Evolutionary conservation across 345 rosid genomes (phyloP).

Genomic region (Citrus hindsii): DNA sequence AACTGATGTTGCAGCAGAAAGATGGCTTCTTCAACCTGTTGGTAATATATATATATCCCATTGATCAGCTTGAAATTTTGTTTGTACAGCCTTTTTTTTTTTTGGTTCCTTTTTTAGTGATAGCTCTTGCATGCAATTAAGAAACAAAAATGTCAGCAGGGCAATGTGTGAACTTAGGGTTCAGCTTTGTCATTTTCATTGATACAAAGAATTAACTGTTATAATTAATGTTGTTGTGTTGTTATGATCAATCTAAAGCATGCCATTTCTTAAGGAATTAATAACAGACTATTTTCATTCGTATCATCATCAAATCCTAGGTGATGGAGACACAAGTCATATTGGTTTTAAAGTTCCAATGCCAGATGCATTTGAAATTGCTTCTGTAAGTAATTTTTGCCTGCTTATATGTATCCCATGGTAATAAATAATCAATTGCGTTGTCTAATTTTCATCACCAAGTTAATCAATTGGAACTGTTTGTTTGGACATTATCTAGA

Average conservation of each 20-base stretch:
- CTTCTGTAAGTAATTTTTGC: slow-evolving; percentile 43
- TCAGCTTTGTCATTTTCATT: not conserved
- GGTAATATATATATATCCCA: slow-evolving; percentile 26
- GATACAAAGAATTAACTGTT: not conserved
- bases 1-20: slow-evolving; percentile 33
- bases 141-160: not conserved
- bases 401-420: not conserved
- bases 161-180: not conserved
- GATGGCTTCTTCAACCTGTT: slow-evolving; percentile 89
- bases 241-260: not conserved
- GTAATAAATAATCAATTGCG: no score
- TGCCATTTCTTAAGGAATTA: no score
- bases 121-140: not conserved
- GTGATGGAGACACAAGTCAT: slow-evolving; percentile 87
- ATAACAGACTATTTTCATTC: not conserved
- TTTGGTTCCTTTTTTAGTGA: no score
- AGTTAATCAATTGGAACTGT: not conserved
- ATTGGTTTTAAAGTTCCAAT: slow-evolving; percentile 66
- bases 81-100: no score
- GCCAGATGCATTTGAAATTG: slow-evolving; percentile 82
- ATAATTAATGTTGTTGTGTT: not conserved
- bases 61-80: not conserved
- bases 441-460: not conserved
- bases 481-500: slow-evolving; percentile 29
- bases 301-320: slow-evolving; percentile 22